Conservation (phyloP, 345 rosid species). For the Carallia pectinifolia region DNA sequence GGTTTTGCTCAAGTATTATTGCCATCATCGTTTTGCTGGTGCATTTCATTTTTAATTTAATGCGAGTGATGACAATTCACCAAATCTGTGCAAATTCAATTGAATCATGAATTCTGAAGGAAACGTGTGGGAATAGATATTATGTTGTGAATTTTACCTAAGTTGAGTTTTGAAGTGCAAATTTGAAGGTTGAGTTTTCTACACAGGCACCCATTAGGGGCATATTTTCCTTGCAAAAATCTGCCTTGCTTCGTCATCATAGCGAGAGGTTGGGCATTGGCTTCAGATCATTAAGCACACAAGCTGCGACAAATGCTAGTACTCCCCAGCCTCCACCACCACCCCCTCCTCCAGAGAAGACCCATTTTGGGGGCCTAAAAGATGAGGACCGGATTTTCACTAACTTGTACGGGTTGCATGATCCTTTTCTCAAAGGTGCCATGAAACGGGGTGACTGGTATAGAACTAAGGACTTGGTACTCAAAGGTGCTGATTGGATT, state of each 20-base stretch:
- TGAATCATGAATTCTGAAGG: no score
- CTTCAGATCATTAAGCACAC: conserved; percentile 67
- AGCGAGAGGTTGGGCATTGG: conserved; percentile 46
- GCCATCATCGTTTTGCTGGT: no score
- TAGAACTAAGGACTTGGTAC: conserved; percentile 92
- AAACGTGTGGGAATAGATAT: no score
- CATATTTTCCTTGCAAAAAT: conserved; percentile 61
- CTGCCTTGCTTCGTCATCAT: conserved; percentile 39
- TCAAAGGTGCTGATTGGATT: conserved; percentile 97
- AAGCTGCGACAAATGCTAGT: conserved; percentile 61
- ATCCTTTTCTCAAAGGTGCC: conserved; percentile 95
- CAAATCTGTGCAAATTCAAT: no score
- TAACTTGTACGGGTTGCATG: conserved; percentile 84
- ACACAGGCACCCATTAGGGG: conserved; percentile 83
- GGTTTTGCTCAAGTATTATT: no score
- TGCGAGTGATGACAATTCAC: no score
- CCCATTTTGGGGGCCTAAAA: conserved; percentile 95
- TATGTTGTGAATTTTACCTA: background rate
- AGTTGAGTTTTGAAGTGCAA: background rate
- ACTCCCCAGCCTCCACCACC: conserved; percentile 43
- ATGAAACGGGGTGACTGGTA: conserved; percentile 97
- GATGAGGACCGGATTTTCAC: conserved; percentile 97
- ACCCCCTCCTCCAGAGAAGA: conserved; percentile 94
- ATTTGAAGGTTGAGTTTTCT: background rate
- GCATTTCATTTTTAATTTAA: no score